Evolutionary conservation across 148 eudicot genomes (phyloP).

Genomic region (Nyssa sinensis): DNA sequence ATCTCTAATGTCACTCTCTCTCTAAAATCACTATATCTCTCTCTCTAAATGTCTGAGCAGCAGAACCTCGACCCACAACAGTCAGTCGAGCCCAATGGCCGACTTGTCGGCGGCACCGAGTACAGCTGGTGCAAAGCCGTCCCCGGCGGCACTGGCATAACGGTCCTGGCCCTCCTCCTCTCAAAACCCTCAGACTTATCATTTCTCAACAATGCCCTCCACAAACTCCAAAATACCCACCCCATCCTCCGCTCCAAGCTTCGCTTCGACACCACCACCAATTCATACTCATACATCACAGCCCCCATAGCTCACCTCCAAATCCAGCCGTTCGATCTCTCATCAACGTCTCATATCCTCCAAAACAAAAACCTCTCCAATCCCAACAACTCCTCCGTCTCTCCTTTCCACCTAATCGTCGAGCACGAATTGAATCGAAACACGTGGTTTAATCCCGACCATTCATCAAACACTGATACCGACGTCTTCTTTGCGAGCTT

Average conservation of each 20-base stretch:
- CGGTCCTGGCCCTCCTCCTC: constrained; percentile 59
- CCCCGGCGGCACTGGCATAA: constrained; percentile 78
- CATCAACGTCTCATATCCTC: constrained; percentile 41
- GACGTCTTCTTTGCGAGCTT: constrained; percentile 54
- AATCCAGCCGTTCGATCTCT: constrained; percentile 32
- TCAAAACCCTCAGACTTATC: constrained; percentile 35
- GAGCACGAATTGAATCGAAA: constrained; percentile 68
- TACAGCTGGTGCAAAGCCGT: constrained; percentile 81
- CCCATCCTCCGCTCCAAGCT: constrained; percentile 71
- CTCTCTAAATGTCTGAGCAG: constrained; percentile 29
- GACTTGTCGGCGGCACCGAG: constrained; percentile 64
- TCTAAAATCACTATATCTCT: too few relatives aligned
- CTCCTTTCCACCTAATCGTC: constrained; percentile 44
- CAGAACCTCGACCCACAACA: too few relatives aligned
- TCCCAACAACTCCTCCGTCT: constrained; percentile 2
- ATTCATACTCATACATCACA: constrained; percentile 39
- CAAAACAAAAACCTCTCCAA: neutral
- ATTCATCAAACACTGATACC: neutral
- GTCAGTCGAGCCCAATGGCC: constrained; percentile 20
- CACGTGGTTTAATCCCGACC: constrained; percentile 48
- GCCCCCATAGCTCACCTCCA: constrained; percentile 33
- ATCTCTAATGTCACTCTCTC: too few relatives aligned
- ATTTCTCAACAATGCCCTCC: constrained; percentile 50
- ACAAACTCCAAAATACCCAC: constrained; percentile 53
- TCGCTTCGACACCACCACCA: constrained; percentile 29